Evolutionary conservation across 1,284 basidiomycete species (phyloP).

Genomic region (Stygiomarasmius scandens): DNA sequence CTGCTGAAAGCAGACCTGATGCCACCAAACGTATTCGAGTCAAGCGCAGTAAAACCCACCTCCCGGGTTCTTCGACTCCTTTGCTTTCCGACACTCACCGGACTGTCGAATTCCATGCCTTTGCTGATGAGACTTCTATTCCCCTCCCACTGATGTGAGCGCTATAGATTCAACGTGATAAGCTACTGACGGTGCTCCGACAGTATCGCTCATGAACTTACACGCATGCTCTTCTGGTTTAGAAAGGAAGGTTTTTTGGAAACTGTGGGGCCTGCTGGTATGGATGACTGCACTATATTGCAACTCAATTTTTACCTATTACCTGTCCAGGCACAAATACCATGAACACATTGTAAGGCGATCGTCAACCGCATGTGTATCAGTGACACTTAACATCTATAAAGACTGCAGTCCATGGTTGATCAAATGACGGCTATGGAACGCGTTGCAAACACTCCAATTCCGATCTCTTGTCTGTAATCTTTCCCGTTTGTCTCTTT

Average conservation of each 20-base stretch:
- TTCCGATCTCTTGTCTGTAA: conserved; percentile 70
- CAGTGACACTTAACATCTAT: no score
- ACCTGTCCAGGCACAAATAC: conserved; percentile 65
- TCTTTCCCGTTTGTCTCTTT: neutral
- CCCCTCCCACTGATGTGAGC: conserved; percentile 77
- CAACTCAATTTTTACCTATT: conserved; percentile 8
- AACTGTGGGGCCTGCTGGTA: conserved; percentile 82
- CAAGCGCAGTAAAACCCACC: conserved; percentile 64
- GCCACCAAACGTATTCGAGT: conserved; percentile 70
- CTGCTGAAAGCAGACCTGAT: conserved; percentile 35
- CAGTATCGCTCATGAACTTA: conserved; percentile 81
- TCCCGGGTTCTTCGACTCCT: conserved; percentile 52
- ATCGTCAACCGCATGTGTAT: conserved; percentile 4
- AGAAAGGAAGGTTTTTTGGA: conserved; percentile 79
- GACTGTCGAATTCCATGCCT: conserved; percentile 63
- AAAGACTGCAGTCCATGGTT: conserved; percentile 79
- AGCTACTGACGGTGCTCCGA: conserved; percentile 22
- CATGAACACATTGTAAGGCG: conserved; percentile 62
- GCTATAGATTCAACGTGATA: conserved; percentile 1
- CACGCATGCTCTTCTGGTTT: conserved; percentile 70
- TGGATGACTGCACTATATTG: conserved; percentile 23
- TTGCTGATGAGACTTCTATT: conserved; percentile 56
- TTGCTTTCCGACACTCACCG: conserved; percentile 57
- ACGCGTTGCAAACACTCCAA: conserved; percentile 82
- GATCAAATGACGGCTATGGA: conserved; percentile 86